These are phyloP conservation scores for Pseudonitzschia delicatissima DNA, from an alignment of 108 stramenopile species.

Conservation along the genomic window DNA sequence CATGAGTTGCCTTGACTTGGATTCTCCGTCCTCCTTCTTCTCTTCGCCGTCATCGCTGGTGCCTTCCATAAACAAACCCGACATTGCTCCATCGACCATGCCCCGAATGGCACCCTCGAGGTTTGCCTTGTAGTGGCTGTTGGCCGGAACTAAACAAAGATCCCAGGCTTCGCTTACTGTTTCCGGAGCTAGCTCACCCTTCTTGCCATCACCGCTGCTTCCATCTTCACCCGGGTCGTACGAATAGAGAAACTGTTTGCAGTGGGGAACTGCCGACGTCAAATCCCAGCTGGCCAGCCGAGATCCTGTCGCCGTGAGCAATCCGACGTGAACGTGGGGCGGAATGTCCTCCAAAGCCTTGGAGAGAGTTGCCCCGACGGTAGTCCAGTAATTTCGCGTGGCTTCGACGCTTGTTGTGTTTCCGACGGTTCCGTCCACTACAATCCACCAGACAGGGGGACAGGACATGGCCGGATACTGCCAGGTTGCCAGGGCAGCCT, in stretches of 20 bases:
- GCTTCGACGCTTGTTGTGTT: background rate
- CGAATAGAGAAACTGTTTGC: conserved; percentile 20
- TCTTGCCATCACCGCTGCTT: conserved; percentile 1
- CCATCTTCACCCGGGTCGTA: background rate
- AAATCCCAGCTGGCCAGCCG: conserved; percentile 31
- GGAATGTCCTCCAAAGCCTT: conserved; percentile 19
- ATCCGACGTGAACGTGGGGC: conserved; percentile 41
- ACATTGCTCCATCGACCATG: conserved; percentile 25
- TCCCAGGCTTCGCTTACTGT: background rate
- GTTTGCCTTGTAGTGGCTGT: conserved; percentile 30
- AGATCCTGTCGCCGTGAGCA: conserved; percentile 17
- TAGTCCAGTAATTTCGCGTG: conserved; percentile 34
- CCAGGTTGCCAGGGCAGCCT: background rate
- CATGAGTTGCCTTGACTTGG: background rate
- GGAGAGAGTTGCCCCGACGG: conserved; percentile 5
- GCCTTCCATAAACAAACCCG: background rate
- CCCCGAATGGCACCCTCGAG: conserved; percentile 40
- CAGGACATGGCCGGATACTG: conserved; percentile 39
- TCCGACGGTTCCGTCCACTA: conserved; percentile 39
- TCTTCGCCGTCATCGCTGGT: background rate
- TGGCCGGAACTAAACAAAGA: conserved; percentile 27
- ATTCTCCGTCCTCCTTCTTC: background rate
- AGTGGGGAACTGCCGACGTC: conserved; percentile 26
- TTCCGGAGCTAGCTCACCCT: background rate
- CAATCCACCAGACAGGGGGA: conserved; percentile 59